Conservation (phyloP, 805 yeast species). For the Saturnispora halmiae region DNA sequence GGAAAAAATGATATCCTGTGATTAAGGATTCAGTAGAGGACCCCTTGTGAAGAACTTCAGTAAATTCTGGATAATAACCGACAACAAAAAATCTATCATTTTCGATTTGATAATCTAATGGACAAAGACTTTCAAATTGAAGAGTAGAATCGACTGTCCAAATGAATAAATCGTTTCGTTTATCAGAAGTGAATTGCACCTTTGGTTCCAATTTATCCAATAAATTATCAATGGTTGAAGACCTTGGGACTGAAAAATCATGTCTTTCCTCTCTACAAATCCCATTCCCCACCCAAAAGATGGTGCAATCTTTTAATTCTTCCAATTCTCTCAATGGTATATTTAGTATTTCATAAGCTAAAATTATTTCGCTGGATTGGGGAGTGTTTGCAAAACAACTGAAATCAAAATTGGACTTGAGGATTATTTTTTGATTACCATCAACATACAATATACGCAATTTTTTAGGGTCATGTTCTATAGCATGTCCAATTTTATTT, state of each 20-base stretch:
- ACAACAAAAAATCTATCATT: slow-evolving; percentile 38
- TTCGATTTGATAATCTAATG: slow-evolving; percentile 31
- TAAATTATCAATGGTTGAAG: slow-evolving; percentile 47
- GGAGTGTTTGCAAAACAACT: slow-evolving; percentile 30
- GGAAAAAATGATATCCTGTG: slow-evolving; percentile 69
- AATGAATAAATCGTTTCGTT: slow-evolving; percentile 38
- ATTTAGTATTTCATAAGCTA: slow-evolving; percentile 71
- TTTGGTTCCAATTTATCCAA: slow-evolving; percentile 48
- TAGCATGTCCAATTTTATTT: slow-evolving; percentile 43
- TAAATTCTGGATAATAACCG: slow-evolving; percentile 34
- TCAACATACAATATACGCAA: slow-evolving; percentile 58
- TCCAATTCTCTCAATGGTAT: slow-evolving; percentile 73
- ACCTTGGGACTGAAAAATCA: slow-evolving; percentile 61
- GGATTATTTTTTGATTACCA: slow-evolving; percentile 50
- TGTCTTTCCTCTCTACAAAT: slow-evolving; percentile 58
- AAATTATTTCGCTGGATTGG: slow-evolving; percentile 34
- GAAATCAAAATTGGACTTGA: slow-evolving; percentile 31
- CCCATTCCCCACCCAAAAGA: slow-evolving; percentile 68
- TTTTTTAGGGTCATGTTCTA: slow-evolving; percentile 48
- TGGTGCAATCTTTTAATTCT: slow-evolving; percentile 53
- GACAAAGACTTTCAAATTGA: slow-evolving; percentile 26
- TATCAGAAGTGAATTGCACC: slow-evolving; percentile 41
- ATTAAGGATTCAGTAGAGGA: slow-evolving; percentile 33
- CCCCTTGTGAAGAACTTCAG: slow-evolving; percentile 16
- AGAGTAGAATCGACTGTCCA: slow-evolving; percentile 42